A percentile compares a stretch with the other conserved stretches of the same genome.
Conservation (phyloP, 2,329 filamentous ascomycete species). For the Sarocladium oryzae region DNA sequence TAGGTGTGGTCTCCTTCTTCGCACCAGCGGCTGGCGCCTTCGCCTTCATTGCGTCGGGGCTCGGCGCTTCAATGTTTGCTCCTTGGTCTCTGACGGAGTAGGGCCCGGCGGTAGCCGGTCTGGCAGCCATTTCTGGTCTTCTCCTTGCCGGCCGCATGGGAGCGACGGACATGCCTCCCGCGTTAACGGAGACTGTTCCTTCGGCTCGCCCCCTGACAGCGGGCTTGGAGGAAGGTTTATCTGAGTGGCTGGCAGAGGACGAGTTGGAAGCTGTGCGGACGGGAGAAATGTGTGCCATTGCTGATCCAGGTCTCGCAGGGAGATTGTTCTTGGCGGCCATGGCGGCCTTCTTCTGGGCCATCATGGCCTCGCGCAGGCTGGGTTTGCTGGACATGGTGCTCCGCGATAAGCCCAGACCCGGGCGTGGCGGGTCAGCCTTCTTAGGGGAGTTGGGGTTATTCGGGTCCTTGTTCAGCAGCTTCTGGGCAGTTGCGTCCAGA, state of each 20-base stretch:
- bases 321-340: slow-evolving; percentile 43
- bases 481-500: slow-evolving; percentile 72
- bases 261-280: slow-evolving; percentile 35
- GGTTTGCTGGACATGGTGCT: slow-evolving; percentile 56
- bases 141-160: slow-evolving; percentile 55
- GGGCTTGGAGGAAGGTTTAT: slow-evolving; percentile 18
- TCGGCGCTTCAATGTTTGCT: slow-evolving; percentile 26
- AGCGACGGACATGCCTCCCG: slow-evolving; percentile 56
- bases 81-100: slow-evolving; percentile 54
- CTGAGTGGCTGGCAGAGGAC: slow-evolving; percentile 17
- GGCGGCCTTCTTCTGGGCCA: slow-evolving; percentile 67
- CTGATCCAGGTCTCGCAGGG: slow-evolving; percentile 53
- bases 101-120: slow-evolving; percentile 59
- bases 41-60: slow-evolving; percentile 39
- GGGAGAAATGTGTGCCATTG: slow-evolving; percentile 56
- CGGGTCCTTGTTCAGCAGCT: slow-evolving; percentile 73
- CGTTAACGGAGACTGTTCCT: slow-evolving; percentile 34
- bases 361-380: slow-evolving; percentile 74
- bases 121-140: slow-evolving; percentile 49
- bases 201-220: slow-evolving; percentile 36
- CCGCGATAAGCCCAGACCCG: slow-evolving; percentile 55
- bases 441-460: slow-evolving; percentile 69
- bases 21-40: slow-evolving; percentile 34
- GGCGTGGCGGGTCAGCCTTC: slow-evolving; percentile 44
- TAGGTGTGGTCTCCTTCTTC: slow-evolving; percentile 45